These are phyloP conservation scores for Moesziomyces parantarcticus DNA, from an alignment of 1,284 basidiomycete genomes.

Conservation along the genomic window DNA sequence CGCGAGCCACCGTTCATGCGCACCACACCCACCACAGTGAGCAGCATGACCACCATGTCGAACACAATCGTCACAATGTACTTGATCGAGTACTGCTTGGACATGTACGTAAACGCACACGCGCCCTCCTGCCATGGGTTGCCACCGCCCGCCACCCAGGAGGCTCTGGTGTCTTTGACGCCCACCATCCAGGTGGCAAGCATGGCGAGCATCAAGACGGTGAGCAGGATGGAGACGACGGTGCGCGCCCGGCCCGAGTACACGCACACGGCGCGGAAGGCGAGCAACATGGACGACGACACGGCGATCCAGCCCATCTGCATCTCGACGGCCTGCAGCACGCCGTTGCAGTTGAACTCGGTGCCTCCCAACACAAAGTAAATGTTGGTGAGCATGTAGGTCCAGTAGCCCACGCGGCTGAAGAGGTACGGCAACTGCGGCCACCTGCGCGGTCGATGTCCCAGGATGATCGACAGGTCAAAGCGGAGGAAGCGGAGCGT, in stretches of 20 bases:
- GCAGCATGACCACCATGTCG: slow-evolving; percentile 43
- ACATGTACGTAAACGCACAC: slow-evolving; percentile 30
- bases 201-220: slow-evolving; percentile 35
- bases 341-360: slow-evolving; percentile 33
- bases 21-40: slow-evolving; percentile 52
- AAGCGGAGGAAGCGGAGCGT: slow-evolving; percentile 24
- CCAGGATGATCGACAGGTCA: slow-evolving; percentile 26
- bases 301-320: slow-evolving; percentile 48
- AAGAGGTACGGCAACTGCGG: slow-evolving; percentile 39
- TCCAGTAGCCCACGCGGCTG: slow-evolving; percentile 33
- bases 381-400: slow-evolving; percentile 25
- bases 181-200: slow-evolving; percentile 55
- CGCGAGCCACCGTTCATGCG: slow-evolving; percentile 45
- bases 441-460: slow-evolving; percentile 33
- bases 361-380: slow-evolving; percentile 16
- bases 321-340: slow-evolving; percentile 36
- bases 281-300: slow-evolving; percentile 33
- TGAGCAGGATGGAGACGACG: slow-evolving; percentile 26
- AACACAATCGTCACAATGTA: slow-evolving; percentile 47
- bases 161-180: slow-evolving; percentile 30
- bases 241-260: slow-evolving; percentile 28
- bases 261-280: slow-evolving; percentile 45
- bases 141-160: slow-evolving; percentile 30
- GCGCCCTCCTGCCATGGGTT: slow-evolving; percentile 43
- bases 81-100: slow-evolving; percentile 40